Evolutionary conservation across 352 stramenopile genomes (phyloP).

Genomic region (Blastocystis sp.): DNA sequence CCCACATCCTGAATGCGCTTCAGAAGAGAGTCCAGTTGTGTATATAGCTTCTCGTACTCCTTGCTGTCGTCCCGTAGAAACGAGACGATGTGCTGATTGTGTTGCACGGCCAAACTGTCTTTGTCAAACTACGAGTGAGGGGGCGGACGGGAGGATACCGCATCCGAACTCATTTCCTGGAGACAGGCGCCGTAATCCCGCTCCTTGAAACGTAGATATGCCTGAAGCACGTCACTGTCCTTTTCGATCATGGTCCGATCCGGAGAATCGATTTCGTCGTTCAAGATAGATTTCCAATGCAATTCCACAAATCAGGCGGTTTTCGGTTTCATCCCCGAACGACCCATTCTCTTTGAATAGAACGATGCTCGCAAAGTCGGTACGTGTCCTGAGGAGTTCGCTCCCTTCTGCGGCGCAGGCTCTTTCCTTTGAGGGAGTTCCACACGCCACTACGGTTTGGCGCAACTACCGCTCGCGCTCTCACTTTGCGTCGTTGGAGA

Average conservation of each 20-base stretch:
- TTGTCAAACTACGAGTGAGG: constrained; percentile 12
- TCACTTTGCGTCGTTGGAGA: not conserved
- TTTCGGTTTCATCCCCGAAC: constrained; percentile 4
- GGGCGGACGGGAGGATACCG: not conserved
- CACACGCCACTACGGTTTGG: not conserved
- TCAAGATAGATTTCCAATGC: not conserved
- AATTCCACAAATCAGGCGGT: not conserved
- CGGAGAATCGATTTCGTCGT: not conserved
- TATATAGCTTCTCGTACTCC: constrained; percentile 13
- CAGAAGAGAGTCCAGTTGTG: not conserved
- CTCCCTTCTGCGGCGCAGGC: not conserved
- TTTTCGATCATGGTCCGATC: not conserved
- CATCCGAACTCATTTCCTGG: not conserved
- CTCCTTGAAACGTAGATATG: constrained; percentile 40
- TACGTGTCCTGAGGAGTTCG: not conserved
- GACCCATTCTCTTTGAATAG: not conserved
- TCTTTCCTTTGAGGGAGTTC: not conserved
- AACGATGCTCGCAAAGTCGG: constrained; percentile 3
- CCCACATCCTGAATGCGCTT: constrained; percentile 7
- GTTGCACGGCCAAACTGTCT: not conserved
- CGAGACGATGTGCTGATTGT: constrained; percentile 33
- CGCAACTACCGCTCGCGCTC: not conserved
- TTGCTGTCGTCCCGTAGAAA: constrained; percentile 24
- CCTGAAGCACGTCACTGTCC: not conserved
- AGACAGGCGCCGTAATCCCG: constrained; percentile 53